Evolutionary conservation across 352 stramenopile species (phyloP), one percentile per base, ranked within the genome.

Genomic region (Phytophthora pistaciae): DNA sequence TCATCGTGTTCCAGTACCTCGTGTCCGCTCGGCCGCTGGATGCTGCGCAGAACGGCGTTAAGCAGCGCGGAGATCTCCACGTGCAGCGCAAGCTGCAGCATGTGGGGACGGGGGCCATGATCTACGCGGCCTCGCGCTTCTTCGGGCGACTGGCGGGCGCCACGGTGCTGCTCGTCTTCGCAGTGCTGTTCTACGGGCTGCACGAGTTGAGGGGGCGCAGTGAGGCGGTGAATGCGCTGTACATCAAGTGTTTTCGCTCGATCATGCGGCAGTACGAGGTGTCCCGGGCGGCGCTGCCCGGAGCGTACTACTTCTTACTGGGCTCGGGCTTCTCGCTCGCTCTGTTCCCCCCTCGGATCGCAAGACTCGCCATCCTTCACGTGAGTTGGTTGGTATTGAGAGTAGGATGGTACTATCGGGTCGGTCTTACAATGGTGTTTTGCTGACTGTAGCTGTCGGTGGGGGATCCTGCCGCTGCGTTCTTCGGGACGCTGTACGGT

Each of bases 231-330:
- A 70, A 91, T 56, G 31, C 56, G 18, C 46, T 75, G 3, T 91
- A 88, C 42, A 23, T 90, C 65, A 56, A 64, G 42, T 75, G 67
- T 31, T 90, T 91, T 50, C 48, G 66, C 11, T 72, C 64, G 38
- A 80, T 91, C 23, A 44, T 91, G 55, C 78, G 84, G 14, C 72
- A 71, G n/a, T 56, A 85, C 48, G 84, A 91, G 57, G 71, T 87
- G 14, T 59, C 67, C 5, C 64, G 68, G 56, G 33, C 62, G 0
- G 74, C 69, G 4, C 21, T 91, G n/a, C 84, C 84, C 0, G 82
- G 82, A 11, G 82, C 82, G 13, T 90, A 82, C 61, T 91, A 88
- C 68, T 91, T 91, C 70, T 60, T 91, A 13, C 61, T 90, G 18
- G 84, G 84, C 25, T 81, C 72, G 5, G 78, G 71, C 27, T 66